These are phyloP conservation scores for Puccinia polysora DNA, from an alignment of 1,284 basidiomycete species.

Conservation along the genomic window DNA sequence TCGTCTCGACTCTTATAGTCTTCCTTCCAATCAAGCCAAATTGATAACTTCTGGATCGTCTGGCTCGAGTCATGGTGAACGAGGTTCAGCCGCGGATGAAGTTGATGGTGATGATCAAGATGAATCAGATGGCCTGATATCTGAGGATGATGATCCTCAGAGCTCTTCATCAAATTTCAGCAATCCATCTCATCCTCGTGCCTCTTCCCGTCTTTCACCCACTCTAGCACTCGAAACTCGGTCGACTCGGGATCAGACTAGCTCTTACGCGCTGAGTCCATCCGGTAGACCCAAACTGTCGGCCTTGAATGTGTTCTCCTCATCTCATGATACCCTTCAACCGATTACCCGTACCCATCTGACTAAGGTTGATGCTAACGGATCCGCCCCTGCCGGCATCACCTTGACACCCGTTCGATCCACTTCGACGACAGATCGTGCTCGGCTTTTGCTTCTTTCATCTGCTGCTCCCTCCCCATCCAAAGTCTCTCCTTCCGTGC, in stretches of 20 bases:
- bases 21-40: not conserved
- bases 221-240: too few relatives aligned
- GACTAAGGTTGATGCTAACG: not conserved
- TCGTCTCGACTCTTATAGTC: not conserved
- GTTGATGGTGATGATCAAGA: conserved; percentile 8
- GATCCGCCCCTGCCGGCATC: not conserved
- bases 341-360: too few relatives aligned
- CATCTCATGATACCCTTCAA: too few relatives aligned
- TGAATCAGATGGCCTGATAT: conserved; percentile 4
- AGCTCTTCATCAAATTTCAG: not conserved
- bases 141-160: not conserved
- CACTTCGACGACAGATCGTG: conserved; percentile 28
- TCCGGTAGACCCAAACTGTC: too few relatives aligned
- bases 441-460: conserved; percentile 20
- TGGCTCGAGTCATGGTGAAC: not conserved
- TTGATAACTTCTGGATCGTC: not conserved
- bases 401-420: not conserved
- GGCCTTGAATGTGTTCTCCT: too few relatives aligned
- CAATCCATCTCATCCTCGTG: not conserved
- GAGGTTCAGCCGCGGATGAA: not conserved
- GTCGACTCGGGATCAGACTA: too few relatives aligned
- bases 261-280: too few relatives aligned
- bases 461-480: conserved; percentile 2
- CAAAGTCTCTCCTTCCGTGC: not conserved
- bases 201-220: not conserved